phyloP scores from a whole-genome alignment of 345 rosid species.

The Citrus medica region DNA sequence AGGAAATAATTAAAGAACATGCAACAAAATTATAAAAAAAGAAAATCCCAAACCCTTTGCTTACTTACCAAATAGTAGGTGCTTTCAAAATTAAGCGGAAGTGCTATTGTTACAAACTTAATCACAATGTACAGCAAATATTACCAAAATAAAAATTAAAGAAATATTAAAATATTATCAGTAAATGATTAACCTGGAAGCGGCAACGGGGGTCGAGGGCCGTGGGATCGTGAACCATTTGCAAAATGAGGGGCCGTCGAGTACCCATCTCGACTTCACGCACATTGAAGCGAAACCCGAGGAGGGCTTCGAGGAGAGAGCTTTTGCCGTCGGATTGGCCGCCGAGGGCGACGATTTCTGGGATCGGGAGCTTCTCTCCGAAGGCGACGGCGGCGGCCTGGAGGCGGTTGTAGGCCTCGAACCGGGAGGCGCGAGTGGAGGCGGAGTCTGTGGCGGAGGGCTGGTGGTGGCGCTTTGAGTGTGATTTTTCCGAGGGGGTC shows the following conservation, averaged over 20 bases:
- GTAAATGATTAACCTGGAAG: slow-evolving; percentile 52
- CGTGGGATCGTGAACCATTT: slow-evolving; percentile 89
- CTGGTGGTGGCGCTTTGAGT: slow-evolving; percentile 31
- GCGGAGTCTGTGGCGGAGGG: slow-evolving; percentile 22
- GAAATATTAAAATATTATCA: no score
- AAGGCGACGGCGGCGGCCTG: slow-evolving; percentile 96
- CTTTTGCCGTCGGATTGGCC: slow-evolving; percentile 98
- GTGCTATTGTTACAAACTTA: background rate
- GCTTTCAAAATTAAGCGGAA: background rate
- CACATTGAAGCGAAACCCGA: slow-evolving; percentile 92
- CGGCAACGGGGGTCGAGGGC: slow-evolving; percentile 88
- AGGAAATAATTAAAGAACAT: background rate
- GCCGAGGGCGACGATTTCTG: slow-evolving; percentile 93
- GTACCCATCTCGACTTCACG: slow-evolving; percentile 99
- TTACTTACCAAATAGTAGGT: background rate
- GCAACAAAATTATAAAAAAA: background rate
- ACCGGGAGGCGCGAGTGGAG: slow-evolving; percentile 48
- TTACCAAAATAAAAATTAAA: background rate
- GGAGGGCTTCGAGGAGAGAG: slow-evolving; percentile 89
- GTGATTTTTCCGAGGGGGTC: slow-evolving; percentile 42
- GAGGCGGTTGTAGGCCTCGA: slow-evolving; percentile 94
- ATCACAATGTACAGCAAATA: background rate
- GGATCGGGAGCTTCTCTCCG: slow-evolving; percentile 96
- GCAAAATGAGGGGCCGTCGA: slow-evolving; percentile 87
- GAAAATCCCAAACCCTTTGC: background rate